Conservation (phyloP, 2,329 filamentous ascomycete genomes). For the Hymenotorrendiella dingleyae region DNA sequence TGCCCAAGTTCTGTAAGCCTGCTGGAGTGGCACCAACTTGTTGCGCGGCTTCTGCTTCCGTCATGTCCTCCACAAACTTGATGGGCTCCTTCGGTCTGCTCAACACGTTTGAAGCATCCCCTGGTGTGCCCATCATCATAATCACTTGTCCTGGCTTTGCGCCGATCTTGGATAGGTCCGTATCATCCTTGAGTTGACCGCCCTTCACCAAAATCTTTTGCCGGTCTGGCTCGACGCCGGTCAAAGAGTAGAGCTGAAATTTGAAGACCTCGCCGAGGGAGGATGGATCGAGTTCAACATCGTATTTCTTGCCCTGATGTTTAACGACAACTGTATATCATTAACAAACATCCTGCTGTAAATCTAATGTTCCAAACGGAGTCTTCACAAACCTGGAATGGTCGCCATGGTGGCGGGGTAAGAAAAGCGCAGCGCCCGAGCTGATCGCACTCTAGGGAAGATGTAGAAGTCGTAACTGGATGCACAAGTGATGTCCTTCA, state of each 20-base stretch:
- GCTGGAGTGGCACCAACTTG: conserved; percentile 80
- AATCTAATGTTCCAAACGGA: too few species aligned
- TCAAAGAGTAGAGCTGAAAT: conserved; percentile 89
- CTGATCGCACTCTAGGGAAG: not conserved
- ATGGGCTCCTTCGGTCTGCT: conserved; percentile 72
- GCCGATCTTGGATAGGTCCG: conserved; percentile 74
- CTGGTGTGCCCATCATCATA: conserved; percentile 95
- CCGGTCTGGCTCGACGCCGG: conserved; percentile 89
- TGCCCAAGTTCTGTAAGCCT: conserved; percentile 86
- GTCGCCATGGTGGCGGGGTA: conserved; percentile 29
- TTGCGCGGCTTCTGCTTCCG: conserved; percentile 81
- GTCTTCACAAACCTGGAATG: conserved; percentile 30
- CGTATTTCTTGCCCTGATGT: conserved; percentile 91
- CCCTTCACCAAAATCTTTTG: conserved; percentile 96
- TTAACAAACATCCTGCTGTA: conserved; percentile 12
- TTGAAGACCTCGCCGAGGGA: conserved; percentile 91
- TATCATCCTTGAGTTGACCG: conserved; percentile 92
- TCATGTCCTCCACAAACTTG: conserved; percentile 97
- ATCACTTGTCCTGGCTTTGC: conserved; percentile 82
- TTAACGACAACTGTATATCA: conserved; percentile 71
- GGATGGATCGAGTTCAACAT: conserved; percentile 82
- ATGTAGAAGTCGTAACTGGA: too few species aligned
- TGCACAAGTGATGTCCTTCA: too few species aligned
- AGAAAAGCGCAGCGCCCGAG: not conserved
- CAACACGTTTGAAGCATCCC: conserved; percentile 51